Evolutionary conservation across 1,139 yeast genomes (phyloP).

Genomic region (Yamadazyma atlantica): DNA sequence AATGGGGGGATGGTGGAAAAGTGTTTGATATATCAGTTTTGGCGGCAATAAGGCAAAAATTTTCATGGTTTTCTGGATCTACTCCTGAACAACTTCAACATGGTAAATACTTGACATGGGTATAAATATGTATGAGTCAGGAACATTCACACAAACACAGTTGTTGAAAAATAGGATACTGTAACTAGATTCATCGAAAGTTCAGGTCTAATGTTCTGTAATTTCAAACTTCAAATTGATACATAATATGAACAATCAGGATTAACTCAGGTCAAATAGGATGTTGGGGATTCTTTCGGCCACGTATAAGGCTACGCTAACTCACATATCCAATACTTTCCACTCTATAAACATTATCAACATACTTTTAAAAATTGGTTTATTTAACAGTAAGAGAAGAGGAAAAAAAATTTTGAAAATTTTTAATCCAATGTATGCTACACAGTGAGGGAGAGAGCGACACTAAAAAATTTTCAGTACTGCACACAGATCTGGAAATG

Average conservation of each 20-base stretch:
- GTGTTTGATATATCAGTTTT: no score
- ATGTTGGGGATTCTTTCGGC: no score
- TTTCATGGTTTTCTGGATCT: no score
- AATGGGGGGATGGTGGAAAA: neutral
- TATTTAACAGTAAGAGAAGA: neutral
- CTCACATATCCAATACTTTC: neutral
- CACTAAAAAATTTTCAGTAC: neutral
- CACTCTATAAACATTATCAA: conserved; percentile 3
- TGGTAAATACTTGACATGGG: no score
- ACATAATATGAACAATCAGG: neutral
- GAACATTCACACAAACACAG: no score
- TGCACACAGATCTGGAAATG: neutral
- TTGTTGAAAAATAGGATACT: neutral
- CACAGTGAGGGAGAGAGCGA: neutral
- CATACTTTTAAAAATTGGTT: conserved; percentile 11
- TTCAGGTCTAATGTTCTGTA: no score
- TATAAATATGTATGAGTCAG: no score
- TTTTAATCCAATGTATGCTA: neutral
- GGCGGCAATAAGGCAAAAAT: no score
- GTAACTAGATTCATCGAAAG: no score
- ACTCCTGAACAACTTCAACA: no score
- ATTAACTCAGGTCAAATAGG: neutral
- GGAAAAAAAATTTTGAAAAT: neutral
- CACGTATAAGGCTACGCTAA: neutral
- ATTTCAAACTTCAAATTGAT: no score